These are phyloP conservation scores for Uncinocarpus reesii DNA, from an alignment of 2,329 filamentous ascomycete genomes.

Conservation along the genomic window DNA sequence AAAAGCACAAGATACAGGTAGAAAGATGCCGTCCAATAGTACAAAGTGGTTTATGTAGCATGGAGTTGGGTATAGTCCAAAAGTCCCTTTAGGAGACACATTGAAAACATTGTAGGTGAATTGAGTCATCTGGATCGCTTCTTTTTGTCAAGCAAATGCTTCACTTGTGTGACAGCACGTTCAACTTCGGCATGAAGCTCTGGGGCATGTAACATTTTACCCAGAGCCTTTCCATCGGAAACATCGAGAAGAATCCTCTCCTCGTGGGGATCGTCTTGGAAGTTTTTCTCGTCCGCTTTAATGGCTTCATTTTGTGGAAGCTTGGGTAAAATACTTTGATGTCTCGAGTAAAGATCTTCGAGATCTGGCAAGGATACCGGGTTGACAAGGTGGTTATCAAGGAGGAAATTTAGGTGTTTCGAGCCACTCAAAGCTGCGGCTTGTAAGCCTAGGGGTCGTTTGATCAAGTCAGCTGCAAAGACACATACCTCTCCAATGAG, in stretches of 20 bases:
- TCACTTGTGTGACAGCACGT: slow-evolving; percentile 64
- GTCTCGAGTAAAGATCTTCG: slow-evolving; percentile 59
- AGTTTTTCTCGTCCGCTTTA: slow-evolving; percentile 25
- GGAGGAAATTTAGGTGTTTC: slow-evolving; percentile 70
- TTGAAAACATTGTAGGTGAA: background rate
- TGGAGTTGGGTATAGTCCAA: background rate
- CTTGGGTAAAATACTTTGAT: slow-evolving; percentile 21
- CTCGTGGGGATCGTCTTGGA: slow-evolving; percentile 23
- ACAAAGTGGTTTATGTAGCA: background rate
- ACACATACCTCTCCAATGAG: slow-evolving; percentile 60
- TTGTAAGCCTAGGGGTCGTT: slow-evolving; percentile 18
- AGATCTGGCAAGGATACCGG: slow-evolving; percentile 57
- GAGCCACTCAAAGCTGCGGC: slow-evolving; percentile 63
- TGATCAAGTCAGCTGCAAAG: slow-evolving; percentile 4
- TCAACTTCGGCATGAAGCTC: slow-evolving; percentile 64
- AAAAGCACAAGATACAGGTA: background rate
- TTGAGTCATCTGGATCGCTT: slow-evolving; percentile 6
- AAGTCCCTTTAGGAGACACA: background rate
- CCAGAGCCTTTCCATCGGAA: slow-evolving; percentile 48
- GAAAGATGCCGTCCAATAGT: background rate
- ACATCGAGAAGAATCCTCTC: slow-evolving; percentile 39
- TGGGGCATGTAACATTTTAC: slow-evolving; percentile 54
- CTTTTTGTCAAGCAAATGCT: slow-evolving; percentile 27
- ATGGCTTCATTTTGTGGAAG: slow-evolving; percentile 14
- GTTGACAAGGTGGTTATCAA: slow-evolving; percentile 60